Base-by-base conservation (phyloP, 306 rosid genomes). In the Vachellia pachyceras region DNA sequence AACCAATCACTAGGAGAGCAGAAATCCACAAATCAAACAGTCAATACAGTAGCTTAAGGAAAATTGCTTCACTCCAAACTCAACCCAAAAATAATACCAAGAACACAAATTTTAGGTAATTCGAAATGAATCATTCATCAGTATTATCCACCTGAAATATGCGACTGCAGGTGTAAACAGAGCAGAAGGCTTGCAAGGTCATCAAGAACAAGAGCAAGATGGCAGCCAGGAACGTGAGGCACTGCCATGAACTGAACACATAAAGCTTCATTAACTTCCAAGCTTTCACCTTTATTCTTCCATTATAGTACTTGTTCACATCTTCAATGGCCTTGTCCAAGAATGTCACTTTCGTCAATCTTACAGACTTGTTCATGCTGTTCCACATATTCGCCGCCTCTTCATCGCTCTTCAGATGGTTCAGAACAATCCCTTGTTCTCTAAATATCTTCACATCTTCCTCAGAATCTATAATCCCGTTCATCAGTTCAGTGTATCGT, bases 261-360 rank as follows among this genome's bases (percentile, higher is more conserved):
- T 87, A 88, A 20, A 22, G 42, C 85, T 87, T 84, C 69, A 94
- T 63, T 17, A 85, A 82, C 17, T 87, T 90, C 77, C 60, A 45
- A 57, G 77, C 54, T 61, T 88, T 90, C 12, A 92, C 96, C 86
- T 81, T 89, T 88, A 92, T 82, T 80, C 84, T 90, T 1, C 93
- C 63, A 57, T 85, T 70, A 50, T 94, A 60, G 72, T 88, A 82
- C 84, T 82, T 92, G 87, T 94, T 94, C 63, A 87, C 91, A 82
- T 94, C 96, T 77, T 90, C 93, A 79, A 94, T 92, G 10, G 77
- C 88, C 82, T 89, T 88, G 69, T 94, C 98, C 84, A 94, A 82
- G 29, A 73, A 86, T 39, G 87, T 66, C 25, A 94, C 97, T 80
- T 72, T 92, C 1, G 92, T 90, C 87, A 92, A 69, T 67, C 88